Evolutionary conservation across 2,329 filamentous ascomycete genomes (phyloP).

Genomic region (Alternaria sp.): DNA sequence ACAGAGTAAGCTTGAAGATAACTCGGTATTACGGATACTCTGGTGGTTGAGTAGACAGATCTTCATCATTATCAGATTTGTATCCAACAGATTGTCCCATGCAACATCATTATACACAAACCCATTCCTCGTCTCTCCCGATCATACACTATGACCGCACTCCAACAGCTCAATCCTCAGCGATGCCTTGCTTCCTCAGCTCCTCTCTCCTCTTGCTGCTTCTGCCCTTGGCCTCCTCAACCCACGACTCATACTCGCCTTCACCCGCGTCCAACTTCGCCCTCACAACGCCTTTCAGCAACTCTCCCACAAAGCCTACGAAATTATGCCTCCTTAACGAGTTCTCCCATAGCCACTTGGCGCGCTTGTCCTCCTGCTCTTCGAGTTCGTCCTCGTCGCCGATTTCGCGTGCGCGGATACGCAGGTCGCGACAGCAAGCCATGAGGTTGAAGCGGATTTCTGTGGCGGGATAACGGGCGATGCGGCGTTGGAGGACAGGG

Average conservation of each 20-base stretch:
- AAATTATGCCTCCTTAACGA: conserved; percentile 92
- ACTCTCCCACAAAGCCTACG: conserved; percentile 90
- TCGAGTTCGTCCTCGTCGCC: conserved; percentile 82
- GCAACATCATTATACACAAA: neutral
- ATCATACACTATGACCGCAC: neutral
- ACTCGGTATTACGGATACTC: too few relatives aligned
- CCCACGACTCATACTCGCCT: conserved; percentile 74
- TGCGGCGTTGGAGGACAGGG: conserved; percentile 83
- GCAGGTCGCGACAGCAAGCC: conserved; percentile 86
- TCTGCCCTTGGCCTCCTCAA: conserved; percentile 71
- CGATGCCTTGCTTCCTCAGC: conserved; percentile 48
- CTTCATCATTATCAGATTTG: conserved; percentile 3
- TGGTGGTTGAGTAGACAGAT: neutral
- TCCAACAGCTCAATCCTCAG: conserved; percentile 24
- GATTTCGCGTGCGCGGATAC: conserved; percentile 78
- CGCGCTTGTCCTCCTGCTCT: conserved; percentile 82
- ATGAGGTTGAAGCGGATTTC: conserved; percentile 97
- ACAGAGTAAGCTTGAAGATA: neutral
- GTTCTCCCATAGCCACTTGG: conserved; percentile 94
- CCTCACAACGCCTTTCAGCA: conserved; percentile 84
- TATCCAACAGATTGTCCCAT: neutral
- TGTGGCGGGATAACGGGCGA: conserved; percentile 81
- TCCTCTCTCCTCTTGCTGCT: conserved; percentile 61
- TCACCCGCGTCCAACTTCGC: conserved; percentile 73
- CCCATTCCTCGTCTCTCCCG: neutral